Evolutionary conservation across 176 grass and related monocot genomes (phyloP), one percentile per base, ranked within the genome.

Genomic region (Aegilops longissima): DNA sequence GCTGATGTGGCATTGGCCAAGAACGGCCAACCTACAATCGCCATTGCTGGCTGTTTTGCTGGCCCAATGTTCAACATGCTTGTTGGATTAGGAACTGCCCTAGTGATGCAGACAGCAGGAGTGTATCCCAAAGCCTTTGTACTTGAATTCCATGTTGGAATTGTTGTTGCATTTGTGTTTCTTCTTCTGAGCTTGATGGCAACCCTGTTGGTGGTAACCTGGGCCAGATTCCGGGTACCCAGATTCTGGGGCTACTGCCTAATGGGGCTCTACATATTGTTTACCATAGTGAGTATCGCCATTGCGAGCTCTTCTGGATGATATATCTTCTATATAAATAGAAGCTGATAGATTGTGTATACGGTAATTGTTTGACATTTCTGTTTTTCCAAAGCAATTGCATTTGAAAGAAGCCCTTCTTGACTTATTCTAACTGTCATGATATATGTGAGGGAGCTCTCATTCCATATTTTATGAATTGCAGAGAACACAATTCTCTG

Each of bases 21-120:
- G 86, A 87, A 94, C 25, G 94, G 90, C 18, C 88, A 94, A 44
- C 90, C 97, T 51, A 83, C 83, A n/a, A 89, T 99, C 12, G 97
- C 97, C 77, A 87, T 94, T 8, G 97, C 94, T 38, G 97, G 97
- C 66, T 99, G 94, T 82, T 99, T 99, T 85, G 97, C 94, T 12
- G 94, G 97, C 12, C 94, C 97, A 63, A 98, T 98, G 92, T 94
- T 96, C 87, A 96, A 99, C 71, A 99, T 94, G 97, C 80, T 99
- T 68, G 92, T 99, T 63, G 94, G 97, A 18, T 86, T 96, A 77
- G 94, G 94, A 49, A 86, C 90, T 16, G 94, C 94, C 47, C 87
- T 96, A 25, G 89, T 99, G 34, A 87, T 93, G 78, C 91, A 96
- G n/a, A 94, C 97, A 76, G 83, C 90, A 56, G 93, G 90, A 56